Evolutionary conservation across 345 rosid genomes (phyloP), one percentile per base, ranked within the genome.

Genomic region (Sisymbrium irio): DNA sequence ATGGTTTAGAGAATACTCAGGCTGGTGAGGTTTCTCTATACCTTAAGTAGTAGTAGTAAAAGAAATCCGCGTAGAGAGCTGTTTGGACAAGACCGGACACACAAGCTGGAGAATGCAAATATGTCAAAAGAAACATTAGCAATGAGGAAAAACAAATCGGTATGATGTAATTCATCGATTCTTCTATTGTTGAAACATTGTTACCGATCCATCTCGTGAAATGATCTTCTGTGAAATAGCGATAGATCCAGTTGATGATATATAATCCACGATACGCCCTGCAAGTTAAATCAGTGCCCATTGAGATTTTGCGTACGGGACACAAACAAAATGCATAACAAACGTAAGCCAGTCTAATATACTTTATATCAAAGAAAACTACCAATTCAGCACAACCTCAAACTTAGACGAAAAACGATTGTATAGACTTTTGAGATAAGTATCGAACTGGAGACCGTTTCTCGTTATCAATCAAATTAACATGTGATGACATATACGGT

Each of bases 31-130:
- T 55, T n/a, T n/a, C 58, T 45, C 35, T 60, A 53, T 69, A 89
- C 98, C 98, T 93, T 25, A 88, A 47, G 79, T 91, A 91, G 77
- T 93, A 93, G 82, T 88, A 93, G 76, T 93, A 93, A 81, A 93
- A 93, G 88, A 93, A 93, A 78, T 93, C 97, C 0, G 91, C 97
- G 36, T 93, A 91, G 13, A 93, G 88, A 63, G 87, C 96, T 46
- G 94, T 93, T 73, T 93, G 98, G 77, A 89, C 67, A 41, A 93
- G 80, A 70, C 97, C 98, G 18, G 97, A 89, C 37, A 88, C 35
- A 20, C 96, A 91, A 71, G 97, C 98, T 93, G 93, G 71, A 14
- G 71, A 62, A 73, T 27, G n/a, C 22, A 47, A 0, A 71, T 73
- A 54, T 71, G 75, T 54, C 7, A 33, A 71, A 57, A 27, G 39